phyloP scores from a whole-genome alignment of 257 asterid species.

The Mentha longifolia region DNA sequence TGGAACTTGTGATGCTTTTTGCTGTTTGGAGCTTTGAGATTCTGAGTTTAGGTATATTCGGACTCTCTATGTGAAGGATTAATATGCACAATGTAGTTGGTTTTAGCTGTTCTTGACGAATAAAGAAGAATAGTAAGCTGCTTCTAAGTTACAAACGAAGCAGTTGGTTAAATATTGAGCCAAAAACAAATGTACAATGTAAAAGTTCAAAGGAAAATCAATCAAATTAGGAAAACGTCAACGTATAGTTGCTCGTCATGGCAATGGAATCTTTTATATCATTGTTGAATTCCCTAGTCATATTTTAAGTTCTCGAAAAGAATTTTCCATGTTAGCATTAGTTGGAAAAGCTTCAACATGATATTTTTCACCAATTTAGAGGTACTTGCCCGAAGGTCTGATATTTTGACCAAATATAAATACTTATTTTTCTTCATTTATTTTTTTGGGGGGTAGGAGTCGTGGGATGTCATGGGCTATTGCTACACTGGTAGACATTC shows the following conservation, averaged over 20 bases:
- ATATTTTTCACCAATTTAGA: not conserved
- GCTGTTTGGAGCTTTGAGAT: not conserved
- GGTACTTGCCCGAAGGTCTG: conserved; percentile 14
- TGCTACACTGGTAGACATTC: conserved; percentile 1
- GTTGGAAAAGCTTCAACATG: not conserved
- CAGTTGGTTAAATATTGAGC: not conserved
- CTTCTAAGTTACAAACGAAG: not conserved
- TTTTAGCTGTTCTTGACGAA: not conserved
- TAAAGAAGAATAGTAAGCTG: not conserved
- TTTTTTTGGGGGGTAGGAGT: not conserved
- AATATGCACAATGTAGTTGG: not conserved
- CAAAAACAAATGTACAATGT: not conserved
- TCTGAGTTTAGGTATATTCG: not conserved
- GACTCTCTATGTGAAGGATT: not conserved
- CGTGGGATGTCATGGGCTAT: not conserved
- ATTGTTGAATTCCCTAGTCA: not conserved
- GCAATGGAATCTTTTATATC: not conserved
- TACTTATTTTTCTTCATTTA: not conserved
- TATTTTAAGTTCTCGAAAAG: not conserved
- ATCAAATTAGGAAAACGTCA: not conserved
- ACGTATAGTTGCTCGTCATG: not conserved
- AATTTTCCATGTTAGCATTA: not conserved
- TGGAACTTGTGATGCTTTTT: not conserved
- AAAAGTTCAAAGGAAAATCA: too few species aligned
- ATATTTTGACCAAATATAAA: conserved; percentile 9